Percentiles rank a stretch among this genome's conserved stretches.
Conservation (phyloP, 306 rosid species). For the Medicago arabica region DNA sequence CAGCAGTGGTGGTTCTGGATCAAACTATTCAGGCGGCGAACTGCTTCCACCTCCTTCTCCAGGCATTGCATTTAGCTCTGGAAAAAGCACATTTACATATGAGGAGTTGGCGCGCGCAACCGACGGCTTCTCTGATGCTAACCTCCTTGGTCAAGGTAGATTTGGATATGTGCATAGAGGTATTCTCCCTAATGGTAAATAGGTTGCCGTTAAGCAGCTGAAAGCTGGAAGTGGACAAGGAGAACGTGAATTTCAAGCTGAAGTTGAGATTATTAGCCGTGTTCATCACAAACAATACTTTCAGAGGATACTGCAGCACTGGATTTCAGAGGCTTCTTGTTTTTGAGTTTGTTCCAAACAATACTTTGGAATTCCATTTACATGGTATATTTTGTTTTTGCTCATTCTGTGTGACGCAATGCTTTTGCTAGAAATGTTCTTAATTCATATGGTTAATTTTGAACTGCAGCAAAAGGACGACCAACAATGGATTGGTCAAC, state of each 20-base stretch:
- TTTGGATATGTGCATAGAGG: slow-evolving; percentile 96
- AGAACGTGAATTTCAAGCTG: slow-evolving; percentile 95
- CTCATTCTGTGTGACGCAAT: slow-evolving; percentile 2
- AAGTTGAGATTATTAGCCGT: slow-evolving; percentile 94
- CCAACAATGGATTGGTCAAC: slow-evolving; percentile 95
- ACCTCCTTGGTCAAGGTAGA: slow-evolving; percentile 96
- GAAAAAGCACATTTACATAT: slow-evolving; percentile 76
- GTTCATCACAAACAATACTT: slow-evolving; percentile 94
- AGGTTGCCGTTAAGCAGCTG: slow-evolving; percentile 90
- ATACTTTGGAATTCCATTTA: slow-evolving; percentile 89
- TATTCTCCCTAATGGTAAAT: slow-evolving; percentile 89
- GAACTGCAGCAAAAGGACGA: slow-evolving; percentile 72
- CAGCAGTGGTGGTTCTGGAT: slow-evolving; percentile 92
- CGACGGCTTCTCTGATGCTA: slow-evolving; percentile 93
- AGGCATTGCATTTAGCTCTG: slow-evolving; percentile 62
- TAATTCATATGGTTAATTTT: slow-evolving; percentile 43
- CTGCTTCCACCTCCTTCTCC: slow-evolving; percentile 78
- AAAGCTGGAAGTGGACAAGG: slow-evolving; percentile 99
- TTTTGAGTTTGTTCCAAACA: slow-evolving; percentile 87
- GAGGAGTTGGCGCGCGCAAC: slow-evolving; percentile 92
- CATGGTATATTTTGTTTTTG: slow-evolving; percentile 64
- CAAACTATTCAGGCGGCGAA: slow-evolving; percentile 84
- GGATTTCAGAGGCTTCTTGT: slow-evolving; percentile 86
- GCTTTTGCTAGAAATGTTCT: slow-evolving; percentile 39
- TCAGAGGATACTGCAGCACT: slow-evolving; percentile 88